Evolutionary conservation across 306 rosid species (phyloP).

Genomic region (Trifolium subterraneum): DNA sequence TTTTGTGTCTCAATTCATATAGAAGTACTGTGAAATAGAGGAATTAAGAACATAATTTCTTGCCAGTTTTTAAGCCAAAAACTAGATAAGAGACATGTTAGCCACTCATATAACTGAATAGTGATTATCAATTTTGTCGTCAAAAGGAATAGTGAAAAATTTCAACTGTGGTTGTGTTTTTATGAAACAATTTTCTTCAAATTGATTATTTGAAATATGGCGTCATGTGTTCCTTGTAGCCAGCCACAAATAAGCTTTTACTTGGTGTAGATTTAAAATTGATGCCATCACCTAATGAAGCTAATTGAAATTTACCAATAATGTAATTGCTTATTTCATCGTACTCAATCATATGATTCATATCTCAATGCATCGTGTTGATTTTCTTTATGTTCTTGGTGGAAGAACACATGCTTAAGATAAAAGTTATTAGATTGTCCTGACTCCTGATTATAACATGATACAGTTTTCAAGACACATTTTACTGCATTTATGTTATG

Average conservation of each 20-base stretch:
- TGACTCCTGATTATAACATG: neutral
- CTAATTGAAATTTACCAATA: conserved; percentile 26
- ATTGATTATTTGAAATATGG: neutral
- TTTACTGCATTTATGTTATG: conserved; percentile 27
- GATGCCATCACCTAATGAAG: conserved; percentile 17
- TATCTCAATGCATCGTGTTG: conserved; percentile 19
- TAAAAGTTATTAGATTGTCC: conserved; percentile 17
- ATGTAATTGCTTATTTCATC: neutral
- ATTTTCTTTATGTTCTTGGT: conserved; percentile 31
- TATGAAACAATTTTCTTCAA: neutral
- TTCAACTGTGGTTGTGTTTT: neutral
- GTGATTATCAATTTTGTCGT: neutral
- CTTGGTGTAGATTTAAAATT: neutral
- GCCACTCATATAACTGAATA: neutral
- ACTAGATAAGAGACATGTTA: neutral
- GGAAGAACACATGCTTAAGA: conserved; percentile 23
- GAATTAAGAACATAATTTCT: neutral
- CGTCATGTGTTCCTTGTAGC: neutral
- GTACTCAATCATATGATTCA: neutral
- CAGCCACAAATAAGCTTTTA: neutral
- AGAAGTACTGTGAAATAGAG: neutral
- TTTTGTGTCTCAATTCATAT: neutral
- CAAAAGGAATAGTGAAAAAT: neutral
- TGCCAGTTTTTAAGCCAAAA: neutral
- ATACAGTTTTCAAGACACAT: neutral